These are phyloP conservation scores for Talaromyces sp. DNA, from an alignment of 2,329 filamentous ascomycete species.

Conservation along the genomic window DNA sequence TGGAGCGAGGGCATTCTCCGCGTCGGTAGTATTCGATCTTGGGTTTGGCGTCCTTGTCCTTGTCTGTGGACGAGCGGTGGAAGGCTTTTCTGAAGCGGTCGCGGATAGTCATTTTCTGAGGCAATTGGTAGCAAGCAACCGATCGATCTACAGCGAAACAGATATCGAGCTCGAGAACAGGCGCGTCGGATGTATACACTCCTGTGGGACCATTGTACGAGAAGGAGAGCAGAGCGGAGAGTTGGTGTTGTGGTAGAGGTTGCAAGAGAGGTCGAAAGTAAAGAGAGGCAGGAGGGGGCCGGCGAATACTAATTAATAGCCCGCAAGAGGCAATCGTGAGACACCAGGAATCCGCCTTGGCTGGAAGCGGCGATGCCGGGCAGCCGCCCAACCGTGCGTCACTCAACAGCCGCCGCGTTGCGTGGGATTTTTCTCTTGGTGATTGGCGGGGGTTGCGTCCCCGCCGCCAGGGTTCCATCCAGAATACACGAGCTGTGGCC, in stretches of 20 bases:
- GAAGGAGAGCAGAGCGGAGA: neutral
- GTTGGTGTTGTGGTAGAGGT: neutral
- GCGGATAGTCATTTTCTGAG: slow-evolving; percentile 33
- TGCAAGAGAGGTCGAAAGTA: neutral
- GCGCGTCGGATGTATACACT: slow-evolving; percentile 1
- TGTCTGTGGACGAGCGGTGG: slow-evolving; percentile 18
- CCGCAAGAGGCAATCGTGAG: neutral
- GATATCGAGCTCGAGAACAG: slow-evolving; percentile 2
- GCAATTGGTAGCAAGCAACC: neutral
- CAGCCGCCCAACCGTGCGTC: neutral
- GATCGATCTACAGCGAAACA: neutral
- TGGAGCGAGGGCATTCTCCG: slow-evolving; percentile 42
- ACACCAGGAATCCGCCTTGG: neutral
- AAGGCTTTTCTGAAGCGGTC: slow-evolving; percentile 33
- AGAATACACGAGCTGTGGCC: neutral
- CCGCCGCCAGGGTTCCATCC: neutral
- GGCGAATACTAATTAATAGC: neutral
- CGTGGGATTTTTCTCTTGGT: neutral
- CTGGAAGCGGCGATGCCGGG: slow-evolving; percentile 9
- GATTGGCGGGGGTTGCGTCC: neutral
- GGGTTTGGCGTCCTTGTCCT: slow-evolving; percentile 27
- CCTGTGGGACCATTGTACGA: slow-evolving; percentile 9
- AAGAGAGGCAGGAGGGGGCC: neutral
- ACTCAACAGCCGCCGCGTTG: neutral
- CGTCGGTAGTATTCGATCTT: slow-evolving; percentile 45